phyloP scores from a whole-genome alignment of 1,284 basidiomycete species.

The Pisolithus thermaeus region DNA sequence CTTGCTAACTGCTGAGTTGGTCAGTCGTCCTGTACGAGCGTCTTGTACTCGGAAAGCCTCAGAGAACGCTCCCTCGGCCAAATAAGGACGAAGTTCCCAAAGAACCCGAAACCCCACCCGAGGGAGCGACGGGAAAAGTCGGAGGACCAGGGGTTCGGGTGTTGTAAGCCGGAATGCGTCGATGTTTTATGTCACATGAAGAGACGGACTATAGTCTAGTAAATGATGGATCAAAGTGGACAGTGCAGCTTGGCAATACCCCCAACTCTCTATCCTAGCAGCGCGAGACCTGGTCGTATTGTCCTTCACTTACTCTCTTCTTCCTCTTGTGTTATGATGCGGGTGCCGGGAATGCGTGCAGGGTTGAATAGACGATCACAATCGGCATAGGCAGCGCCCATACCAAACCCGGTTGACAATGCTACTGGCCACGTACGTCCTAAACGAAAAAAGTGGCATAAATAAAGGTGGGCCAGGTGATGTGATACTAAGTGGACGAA shows the following conservation, averaged over 20 bases:
- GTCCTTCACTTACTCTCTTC: constrained; percentile 19
- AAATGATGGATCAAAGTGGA: constrained; percentile 5
- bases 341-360: constrained; percentile 85
- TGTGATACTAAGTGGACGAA: constrained; percentile 43
- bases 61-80: constrained; percentile 31
- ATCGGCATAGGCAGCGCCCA: constrained; percentile 88
- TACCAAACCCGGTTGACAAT: constrained; percentile 86
- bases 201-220: constrained; percentile 5
- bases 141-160: constrained; percentile 4
- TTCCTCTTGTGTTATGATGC: constrained; percentile 49
- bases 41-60: constrained; percentile 55
- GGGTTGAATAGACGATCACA: constrained; percentile 97
- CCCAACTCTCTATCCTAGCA: neutral
- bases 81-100: neutral
- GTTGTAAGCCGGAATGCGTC: constrained; percentile 3
- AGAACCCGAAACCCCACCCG: neutral
- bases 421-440: constrained; percentile 97
- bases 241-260: neutral
- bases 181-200: constrained; percentile 12
- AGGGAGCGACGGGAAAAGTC: constrained; percentile 15
- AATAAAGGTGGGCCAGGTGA: constrained; percentile 7
- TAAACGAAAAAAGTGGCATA: constrained; percentile 3
- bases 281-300: neutral
- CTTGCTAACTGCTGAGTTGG: constrained; percentile 8
- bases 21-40: constrained; percentile 64